These are phyloP conservation scores for Berberis thunbergii DNA, from an alignment of 164 flowering plant species.

Conservation along the genomic window DNA sequence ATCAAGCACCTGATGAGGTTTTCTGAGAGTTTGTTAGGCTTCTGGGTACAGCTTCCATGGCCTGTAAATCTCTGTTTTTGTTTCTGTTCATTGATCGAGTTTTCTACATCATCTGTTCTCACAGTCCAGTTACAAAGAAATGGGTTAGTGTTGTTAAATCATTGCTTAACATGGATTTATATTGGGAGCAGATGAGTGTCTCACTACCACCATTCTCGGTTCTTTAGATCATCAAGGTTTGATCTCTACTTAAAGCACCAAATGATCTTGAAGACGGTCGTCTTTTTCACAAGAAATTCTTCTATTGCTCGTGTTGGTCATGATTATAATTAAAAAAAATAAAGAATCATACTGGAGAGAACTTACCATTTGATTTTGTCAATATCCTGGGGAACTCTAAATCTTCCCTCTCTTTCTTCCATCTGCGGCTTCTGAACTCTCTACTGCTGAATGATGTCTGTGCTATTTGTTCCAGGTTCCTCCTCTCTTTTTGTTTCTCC, in stretches of 20 bases:
- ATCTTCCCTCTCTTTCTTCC: slow-evolving; percentile 26
- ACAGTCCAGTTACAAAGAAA: background rate
- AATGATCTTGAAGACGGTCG: too few relatives aligned
- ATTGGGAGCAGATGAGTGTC: too few relatives aligned
- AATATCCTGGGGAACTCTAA: slow-evolving; percentile 26
- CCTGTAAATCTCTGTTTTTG: background rate
- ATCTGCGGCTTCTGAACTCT: slow-evolving; percentile 17
- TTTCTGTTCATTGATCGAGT: background rate
- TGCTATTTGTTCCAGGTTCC: slow-evolving; percentile 2
- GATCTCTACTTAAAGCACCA: too few relatives aligned
- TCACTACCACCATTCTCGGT: too few relatives aligned
- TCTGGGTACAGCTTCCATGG: slow-evolving; percentile 19
- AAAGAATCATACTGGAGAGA: too few relatives aligned
- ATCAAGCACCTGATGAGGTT: slow-evolving; percentile 65
- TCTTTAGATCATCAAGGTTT: too few relatives aligned
- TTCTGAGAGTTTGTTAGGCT: slow-evolving; percentile 67
- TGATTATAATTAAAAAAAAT: too few relatives aligned
- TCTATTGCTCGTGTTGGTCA: too few relatives aligned
- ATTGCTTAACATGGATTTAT: too few relatives aligned
- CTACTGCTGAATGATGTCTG: slow-evolving; percentile 13
- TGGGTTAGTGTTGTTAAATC: background rate
- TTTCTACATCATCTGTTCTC: background rate
- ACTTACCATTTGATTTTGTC: slow-evolving; percentile 25
- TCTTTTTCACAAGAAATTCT: too few relatives aligned
- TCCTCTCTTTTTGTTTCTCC: slow-evolving; percentile 4